Evolutionary conservation across 192 early-diverging fungal genomes (phyloP).

Genomic region (Backusella circina): DNA sequence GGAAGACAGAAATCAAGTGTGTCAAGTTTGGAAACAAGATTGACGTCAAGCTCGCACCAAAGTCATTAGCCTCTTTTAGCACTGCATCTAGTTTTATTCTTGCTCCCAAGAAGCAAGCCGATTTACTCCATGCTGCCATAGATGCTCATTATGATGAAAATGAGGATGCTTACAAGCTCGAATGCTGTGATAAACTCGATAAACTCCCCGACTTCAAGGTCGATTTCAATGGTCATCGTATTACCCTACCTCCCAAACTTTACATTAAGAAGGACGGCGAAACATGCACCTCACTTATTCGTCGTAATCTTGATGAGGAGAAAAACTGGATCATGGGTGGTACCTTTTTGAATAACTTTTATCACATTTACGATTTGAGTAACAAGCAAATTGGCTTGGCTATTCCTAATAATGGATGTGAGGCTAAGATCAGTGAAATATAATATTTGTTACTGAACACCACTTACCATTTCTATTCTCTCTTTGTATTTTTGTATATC

Average conservation of each 20-base stretch:
- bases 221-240: conserved; percentile 11
- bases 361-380: conserved; percentile 26
- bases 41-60: conserved; percentile 18
- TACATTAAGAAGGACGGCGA: conserved; percentile 11
- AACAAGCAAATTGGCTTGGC: conserved; percentile 23
- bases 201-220: conserved; percentile 16
- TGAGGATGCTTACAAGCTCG: conserved; percentile 1
- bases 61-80: conserved; percentile 19
- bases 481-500: neutral
- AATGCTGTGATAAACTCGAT: conserved; percentile 8
- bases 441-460: neutral
- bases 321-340: conserved; percentile 26
- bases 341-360: conserved; percentile 28
- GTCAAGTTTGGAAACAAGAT: conserved; percentile 17
- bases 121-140: conserved; percentile 24
- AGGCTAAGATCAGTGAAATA: conserved; percentile 17
- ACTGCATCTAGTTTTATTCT: conserved; percentile 18
- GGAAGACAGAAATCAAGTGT: conserved; percentile 21
- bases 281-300: conserved; percentile 14
- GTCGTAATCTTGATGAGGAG: neutral
- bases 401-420: conserved; percentile 11
- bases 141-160: conserved; percentile 10
- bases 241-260: conserved; percentile 11
- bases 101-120: conserved; percentile 20
- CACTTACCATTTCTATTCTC: neutral